These are phyloP conservation scores for Penicillium paradoxum DNA, from an alignment of 495 filamentous ascomycete species.

Conservation along the genomic window DNA sequence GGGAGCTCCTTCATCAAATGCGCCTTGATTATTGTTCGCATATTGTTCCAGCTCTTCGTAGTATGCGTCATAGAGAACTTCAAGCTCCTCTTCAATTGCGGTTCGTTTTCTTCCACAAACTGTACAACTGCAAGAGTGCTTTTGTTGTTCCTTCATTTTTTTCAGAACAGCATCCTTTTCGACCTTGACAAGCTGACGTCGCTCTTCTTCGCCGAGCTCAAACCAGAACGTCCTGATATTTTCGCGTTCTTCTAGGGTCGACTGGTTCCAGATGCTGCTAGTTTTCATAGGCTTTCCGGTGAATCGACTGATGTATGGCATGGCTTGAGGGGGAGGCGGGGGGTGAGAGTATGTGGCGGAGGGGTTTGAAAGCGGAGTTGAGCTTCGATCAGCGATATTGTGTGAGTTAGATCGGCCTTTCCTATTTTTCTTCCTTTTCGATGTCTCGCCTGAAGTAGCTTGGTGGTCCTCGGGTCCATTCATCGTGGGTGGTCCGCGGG, in stretches of 20 bases:
- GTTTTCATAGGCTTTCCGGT: constrained; percentile 52
- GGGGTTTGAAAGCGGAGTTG: constrained; percentile 39
- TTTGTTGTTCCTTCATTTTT: constrained; percentile 99
- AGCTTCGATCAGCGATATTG: constrained; percentile 33
- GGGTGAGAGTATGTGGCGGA: constrained; percentile 40
- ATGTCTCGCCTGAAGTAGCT: constrained; percentile 22
- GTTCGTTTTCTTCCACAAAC: constrained; percentile 95
- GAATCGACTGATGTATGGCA: constrained; percentile 24
- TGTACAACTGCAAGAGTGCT: constrained; percentile 96
- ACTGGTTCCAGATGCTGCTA: constrained; percentile 92
- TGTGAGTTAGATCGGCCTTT: constrained; percentile 37
- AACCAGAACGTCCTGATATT: constrained; percentile 99
- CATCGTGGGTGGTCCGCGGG: constrained; percentile 1
- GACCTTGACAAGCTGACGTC: constrained; percentile 90
- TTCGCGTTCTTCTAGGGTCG: constrained; percentile 85
- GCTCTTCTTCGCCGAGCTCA: constrained; percentile 88
- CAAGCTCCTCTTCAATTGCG: constrained; percentile 96
- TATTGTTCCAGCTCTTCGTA: constrained; percentile 98
- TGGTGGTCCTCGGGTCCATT: constrained; percentile 16
- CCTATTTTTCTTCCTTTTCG: constrained; percentile 48
- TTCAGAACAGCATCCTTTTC: constrained; percentile 97
- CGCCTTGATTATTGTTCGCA: constrained; percentile 79
- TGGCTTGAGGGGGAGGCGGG: constrained; percentile 31
- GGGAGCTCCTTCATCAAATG: constrained; percentile 50
- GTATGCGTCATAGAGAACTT: constrained; percentile 98